Evolutionary conservation across 129 eudicot species (phyloP).

Genomic region (Silybum marianum): DNA sequence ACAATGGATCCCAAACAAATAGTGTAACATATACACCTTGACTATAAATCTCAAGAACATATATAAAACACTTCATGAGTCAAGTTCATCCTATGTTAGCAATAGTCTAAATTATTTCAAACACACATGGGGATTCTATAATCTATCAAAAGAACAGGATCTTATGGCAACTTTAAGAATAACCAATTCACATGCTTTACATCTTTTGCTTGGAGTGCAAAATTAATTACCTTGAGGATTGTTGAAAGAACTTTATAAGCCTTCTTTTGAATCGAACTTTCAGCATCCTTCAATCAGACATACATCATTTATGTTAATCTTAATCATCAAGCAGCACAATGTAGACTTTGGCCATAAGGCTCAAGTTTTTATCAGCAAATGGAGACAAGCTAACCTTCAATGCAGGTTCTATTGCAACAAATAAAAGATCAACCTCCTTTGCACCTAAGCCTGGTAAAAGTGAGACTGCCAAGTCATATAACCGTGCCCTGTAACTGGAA

Average conservation of each 20-base stretch:
- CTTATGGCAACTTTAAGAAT: neutral
- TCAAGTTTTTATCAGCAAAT: neutral
- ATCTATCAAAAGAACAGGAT: neutral
- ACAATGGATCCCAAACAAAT: neutral
- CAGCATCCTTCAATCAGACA: constrained; percentile 55
- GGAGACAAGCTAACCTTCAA: constrained; percentile 56
- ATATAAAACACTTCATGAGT: neutral
- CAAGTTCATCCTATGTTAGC: neutral
- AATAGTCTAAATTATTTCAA: neutral
- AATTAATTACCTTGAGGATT: constrained; percentile 60
- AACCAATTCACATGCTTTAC: neutral
- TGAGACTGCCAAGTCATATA: constrained; percentile 81
- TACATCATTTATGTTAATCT: constrained; percentile 2
- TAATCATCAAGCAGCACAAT: neutral
- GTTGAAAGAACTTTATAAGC: constrained; percentile 88
- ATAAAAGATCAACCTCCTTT: constrained; percentile 69
- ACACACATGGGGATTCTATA: neutral
- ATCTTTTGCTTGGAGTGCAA: neutral
- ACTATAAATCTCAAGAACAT: neutral
- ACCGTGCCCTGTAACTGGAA: constrained; percentile 54
- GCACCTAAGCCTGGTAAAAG: constrained; percentile 82
- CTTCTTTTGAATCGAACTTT: constrained; percentile 84
- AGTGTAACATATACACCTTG: neutral
- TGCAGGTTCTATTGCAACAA: constrained; percentile 61
- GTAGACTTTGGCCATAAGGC: constrained; percentile 1